Evolutionary conservation across 441 rosid genomes (phyloP).

Genomic region (Arabidopsis lyrata): DNA sequence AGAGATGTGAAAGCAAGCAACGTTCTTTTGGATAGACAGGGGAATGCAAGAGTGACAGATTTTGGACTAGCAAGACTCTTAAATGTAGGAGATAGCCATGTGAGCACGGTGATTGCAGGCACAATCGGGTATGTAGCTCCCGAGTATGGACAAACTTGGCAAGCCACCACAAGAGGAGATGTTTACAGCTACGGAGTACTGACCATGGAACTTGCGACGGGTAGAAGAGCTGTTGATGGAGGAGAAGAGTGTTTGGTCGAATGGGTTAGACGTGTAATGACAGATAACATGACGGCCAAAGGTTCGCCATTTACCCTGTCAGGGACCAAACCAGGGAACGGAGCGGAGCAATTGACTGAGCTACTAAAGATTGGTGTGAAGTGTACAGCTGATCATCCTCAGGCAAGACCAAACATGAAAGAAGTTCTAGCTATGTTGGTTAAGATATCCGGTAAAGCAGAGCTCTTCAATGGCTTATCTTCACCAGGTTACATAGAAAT

Average conservation of each 20-base stretch:
- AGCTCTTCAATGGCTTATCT: slow-evolving; percentile 46
- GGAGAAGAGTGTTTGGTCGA: slow-evolving; percentile 93
- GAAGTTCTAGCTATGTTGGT: slow-evolving; percentile 77
- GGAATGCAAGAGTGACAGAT: slow-evolving; percentile 83
- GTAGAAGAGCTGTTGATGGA: slow-evolving; percentile 87
- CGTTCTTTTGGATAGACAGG: slow-evolving; percentile 71
- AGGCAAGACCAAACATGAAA: slow-evolving; percentile 87
- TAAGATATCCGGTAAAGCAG: slow-evolving; percentile 50
- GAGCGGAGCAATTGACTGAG: slow-evolving; percentile 71
- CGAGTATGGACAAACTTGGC: slow-evolving; percentile 93
- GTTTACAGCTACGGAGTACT: slow-evolving; percentile 90
- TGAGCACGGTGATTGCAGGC: slow-evolving; percentile 90
- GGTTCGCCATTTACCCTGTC: slow-evolving; percentile 57
- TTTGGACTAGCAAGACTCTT: slow-evolving; percentile 88
- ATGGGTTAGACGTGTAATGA: slow-evolving; percentile 76
- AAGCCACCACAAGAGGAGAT: slow-evolving; percentile 90
- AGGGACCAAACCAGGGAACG: slow-evolving; percentile 68
- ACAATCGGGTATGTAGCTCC: slow-evolving; percentile 95
- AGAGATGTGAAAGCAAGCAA: slow-evolving; percentile 96
- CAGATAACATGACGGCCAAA: slow-evolving; percentile 42
- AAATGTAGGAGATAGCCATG: slow-evolving; percentile 77
- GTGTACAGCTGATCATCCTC: slow-evolving; percentile 83
- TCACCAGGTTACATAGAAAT: slow-evolving; percentile 46
- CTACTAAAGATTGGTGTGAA: slow-evolving; percentile 67
- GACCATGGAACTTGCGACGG: slow-evolving; percentile 86